Percentiles rank a stretch among this genome's conserved stretches.
phyloP scores from a whole-genome alignment of 345 rosid genomes.

The Camelina hispida region DNA sequence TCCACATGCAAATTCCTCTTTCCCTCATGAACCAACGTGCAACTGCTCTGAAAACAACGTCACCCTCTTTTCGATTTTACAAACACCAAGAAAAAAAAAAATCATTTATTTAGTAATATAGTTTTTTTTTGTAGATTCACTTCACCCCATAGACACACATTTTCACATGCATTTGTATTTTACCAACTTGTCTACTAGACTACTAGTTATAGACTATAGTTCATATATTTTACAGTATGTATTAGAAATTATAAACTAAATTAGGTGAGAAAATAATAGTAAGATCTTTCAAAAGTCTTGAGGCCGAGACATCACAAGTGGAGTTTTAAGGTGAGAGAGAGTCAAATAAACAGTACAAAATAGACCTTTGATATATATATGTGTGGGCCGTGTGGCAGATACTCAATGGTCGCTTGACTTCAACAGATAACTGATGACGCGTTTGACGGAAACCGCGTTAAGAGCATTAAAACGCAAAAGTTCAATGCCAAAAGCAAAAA shows the following conservation, averaged over 20 bases:
- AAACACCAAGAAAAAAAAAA: neutral
- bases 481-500: slow-evolving; percentile 20
- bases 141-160: slow-evolving; percentile 8
- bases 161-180: slow-evolving; percentile 35
- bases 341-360: neutral
- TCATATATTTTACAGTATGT: neutral
- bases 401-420: neutral
- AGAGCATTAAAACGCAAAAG: slow-evolving; percentile 24
- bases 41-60: slow-evolving; percentile 28
- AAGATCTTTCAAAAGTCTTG: neutral
- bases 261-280: neutral
- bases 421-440: slow-evolving; percentile 6
- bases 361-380: slow-evolving; percentile 9
- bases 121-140: slow-evolving; percentile 1
- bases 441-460: slow-evolving; percentile 41
- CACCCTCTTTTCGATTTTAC: slow-evolving; percentile 29
- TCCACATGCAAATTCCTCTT: slow-evolving; percentile 41
- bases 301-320: slow-evolving; percentile 6
- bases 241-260: neutral
- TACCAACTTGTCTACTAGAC: slow-evolving; percentile 21
- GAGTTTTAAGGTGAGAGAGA: slow-evolving; percentile 10
- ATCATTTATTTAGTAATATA: neutral
- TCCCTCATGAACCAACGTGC: slow-evolving; percentile 35
- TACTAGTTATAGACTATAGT: too few species aligned
- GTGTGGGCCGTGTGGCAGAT: too few species aligned